Evolutionary conservation across 164 flowering plant species (phyloP), one percentile per base, ranked within the genome.

Genomic region (Chloranthus sessilifolius): DNA sequence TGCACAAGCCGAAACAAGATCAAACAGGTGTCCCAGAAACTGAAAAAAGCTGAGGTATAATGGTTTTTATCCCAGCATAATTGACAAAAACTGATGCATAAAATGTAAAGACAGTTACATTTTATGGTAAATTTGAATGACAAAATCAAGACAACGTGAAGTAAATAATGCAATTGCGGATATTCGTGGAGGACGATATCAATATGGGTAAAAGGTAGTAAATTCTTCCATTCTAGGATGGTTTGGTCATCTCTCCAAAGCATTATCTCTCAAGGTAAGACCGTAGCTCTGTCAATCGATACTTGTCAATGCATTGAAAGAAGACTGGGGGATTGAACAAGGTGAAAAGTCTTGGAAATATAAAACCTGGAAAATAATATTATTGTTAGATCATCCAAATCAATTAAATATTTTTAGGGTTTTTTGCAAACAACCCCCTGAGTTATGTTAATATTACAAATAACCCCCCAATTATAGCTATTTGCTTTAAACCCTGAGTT

Each of bases 241-340:
- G 67, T 57, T 49, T 31, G 23, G 42, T 80, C 77, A 45, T 68
- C 76, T 47, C 63, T 68, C 76, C 19, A 59, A 26, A 42, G 52
- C 27, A 47, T 62, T 70, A 26, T 38, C 15, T 50, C 37, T 68
- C 51, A 91, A 46, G 51, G 59, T 43, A 66, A 88, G 62, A 29
- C 96, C 95, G 66, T 80, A 88, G 43, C 60, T 73, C 66, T 75
- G 76, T 96, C 96, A 88, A 52, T 82, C 77, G 43, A 85, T 68
- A 62, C 76, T 75, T 47, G 62, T 63, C 68, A 88, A 50, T 41
- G 78, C 81, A 64, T 68, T 74, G 38, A 83, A 52, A 55, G 68
- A 61, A 41, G 82, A 53, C n/a, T 59, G 65, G 19, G 82, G 59
- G 28, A 77, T 68, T 38, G 75, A 36, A 57, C 76, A 59, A 15